These are phyloP conservation scores for Camellia granthamiana DNA, from an alignment of 148 eudicot species.

Conservation along the genomic window DNA sequence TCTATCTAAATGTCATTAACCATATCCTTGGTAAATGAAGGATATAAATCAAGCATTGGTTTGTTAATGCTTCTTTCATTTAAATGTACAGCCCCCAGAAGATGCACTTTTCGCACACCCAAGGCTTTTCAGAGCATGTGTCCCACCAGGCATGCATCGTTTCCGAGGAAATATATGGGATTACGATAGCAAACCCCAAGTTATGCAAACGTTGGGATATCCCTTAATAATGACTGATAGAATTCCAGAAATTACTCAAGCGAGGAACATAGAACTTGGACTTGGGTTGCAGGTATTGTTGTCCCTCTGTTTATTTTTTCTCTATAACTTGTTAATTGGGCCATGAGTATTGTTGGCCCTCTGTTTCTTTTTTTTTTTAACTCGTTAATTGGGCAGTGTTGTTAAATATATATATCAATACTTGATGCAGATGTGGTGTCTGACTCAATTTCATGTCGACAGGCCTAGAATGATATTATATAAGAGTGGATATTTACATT, in stretches of 20 bases:
- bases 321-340: constrained; percentile 36
- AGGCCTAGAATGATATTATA: constrained; percentile 1
- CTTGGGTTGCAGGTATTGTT: constrained; percentile 85
- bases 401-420: not conserved
- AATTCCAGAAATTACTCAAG: constrained; percentile 89
- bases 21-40: too few species aligned
- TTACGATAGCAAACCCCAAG: constrained; percentile 85
- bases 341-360: constrained; percentile 55
- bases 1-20: not conserved
- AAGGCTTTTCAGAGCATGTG: constrained; percentile 94
- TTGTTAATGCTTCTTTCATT: constrained; percentile 11
- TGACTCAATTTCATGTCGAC: not conserved
- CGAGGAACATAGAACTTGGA: constrained; percentile 95
- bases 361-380: constrained; percentile 3
- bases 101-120: constrained; percentile 98
- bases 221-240: constrained; percentile 67
- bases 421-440: constrained; percentile 5
- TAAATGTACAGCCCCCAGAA: constrained; percentile 79
- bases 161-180: constrained; percentile 98
- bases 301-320: not conserved
- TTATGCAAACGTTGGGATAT: constrained; percentile 72
- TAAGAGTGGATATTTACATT: not conserved
- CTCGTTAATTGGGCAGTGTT: not conserved
- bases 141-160: constrained; percentile 97
- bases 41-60: too few species aligned